Base-by-base conservation (phyloP, 2,329 filamentous ascomycete genomes). In the Trichophyton simii region DNA sequence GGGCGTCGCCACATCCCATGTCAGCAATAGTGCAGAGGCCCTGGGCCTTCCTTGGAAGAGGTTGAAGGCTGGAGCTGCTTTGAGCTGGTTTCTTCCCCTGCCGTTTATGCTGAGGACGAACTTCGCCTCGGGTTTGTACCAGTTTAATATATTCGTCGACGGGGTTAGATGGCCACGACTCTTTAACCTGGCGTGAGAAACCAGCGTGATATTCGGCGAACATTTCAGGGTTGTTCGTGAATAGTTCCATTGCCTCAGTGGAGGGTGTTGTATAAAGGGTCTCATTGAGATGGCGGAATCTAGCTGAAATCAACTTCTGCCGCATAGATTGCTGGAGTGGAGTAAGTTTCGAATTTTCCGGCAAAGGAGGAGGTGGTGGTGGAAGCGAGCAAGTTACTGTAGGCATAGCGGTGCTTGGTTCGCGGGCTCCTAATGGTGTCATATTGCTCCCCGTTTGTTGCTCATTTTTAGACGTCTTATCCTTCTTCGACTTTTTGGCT, bases 271-370 rank as follows among this genome's bases (percentile, higher is more conserved):
- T 97, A 78, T 99, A 99, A 13, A 99, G 85, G 0, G 90, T 92
- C 78, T 99, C 88, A 74, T 99, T 99, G 64, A 99, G 85, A 75
- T 97, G 91, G 65, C 94, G 90, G 82, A 99, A 99, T 62, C 94
- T 91, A 1, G 94, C 91, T 8, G 91, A 95, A 65, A 95, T 82
- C 65, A 99, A 85, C 79, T 99, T 99, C 71, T 91, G 87, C 64
- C 89, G 87, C 94, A 99, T 99, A 2, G 89, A 86, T 61, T 87
- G 85, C 79, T 99, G 94, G 61, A 99, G 85, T 2, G 94, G 91
- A 0, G 94, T 99, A 69, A 99, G 83, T 67, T 88, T 89, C 20
- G 78, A 71, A 15, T 75, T 74, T 41, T 76, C 68, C 28, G 68
- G 72, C 38, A 77, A 74, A 44, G 78, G 74, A 6, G 75, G 73